Base-by-base conservation (phyloP, 805 yeast species). In the Maudiozyma serrabonitensis region DNA sequence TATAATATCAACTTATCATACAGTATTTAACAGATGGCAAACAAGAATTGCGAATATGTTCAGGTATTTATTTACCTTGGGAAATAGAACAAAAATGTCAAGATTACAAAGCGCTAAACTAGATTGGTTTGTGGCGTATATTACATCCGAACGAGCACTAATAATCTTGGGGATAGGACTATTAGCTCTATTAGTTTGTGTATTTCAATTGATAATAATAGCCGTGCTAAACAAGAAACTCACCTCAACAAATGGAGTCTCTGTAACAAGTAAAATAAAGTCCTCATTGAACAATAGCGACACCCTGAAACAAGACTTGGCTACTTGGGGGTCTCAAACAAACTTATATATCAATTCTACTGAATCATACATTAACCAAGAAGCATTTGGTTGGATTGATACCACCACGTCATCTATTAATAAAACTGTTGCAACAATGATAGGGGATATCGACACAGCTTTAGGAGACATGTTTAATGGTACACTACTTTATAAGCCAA, bases 371-470 rank as follows among this genome's bases (percentile, higher is more conserved):
- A 65, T 89, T 32, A 93, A 93, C 63, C 67, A 73, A 3, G 76
- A 81, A 37, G 54, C 88, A 15, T 79, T 90, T 52, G 85, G 86
- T 0, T 78, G 85, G 78, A 73, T 87, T 0, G 71, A 74, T 47
- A 69, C 71, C 1, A 74, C 88, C 0, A 77, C 93, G 0, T 56
- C 62, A 0, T 62, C 82, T 0, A 66, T 88, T 2, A 87, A 87
- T 59, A 53, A 66, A 8, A 85, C 95, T 0, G 70, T 87, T 1
- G 66, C 73, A 19, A 67, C 63, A 1, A 82, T 89, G 63, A 72
- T 83, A 46, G 67, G 61, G 2, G 72, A 69, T n/a, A 75, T 90
- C 70, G 82, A 85, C 60, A 57, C 60, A 3, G 80, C 80, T 0
- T 63, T 93, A 6, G 71, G 72, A 28, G 71, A 73, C 8, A 72